These are phyloP conservation scores for Acacia melanoxylon DNA, from an alignment of 306 rosid species.

Conservation along the genomic window DNA sequence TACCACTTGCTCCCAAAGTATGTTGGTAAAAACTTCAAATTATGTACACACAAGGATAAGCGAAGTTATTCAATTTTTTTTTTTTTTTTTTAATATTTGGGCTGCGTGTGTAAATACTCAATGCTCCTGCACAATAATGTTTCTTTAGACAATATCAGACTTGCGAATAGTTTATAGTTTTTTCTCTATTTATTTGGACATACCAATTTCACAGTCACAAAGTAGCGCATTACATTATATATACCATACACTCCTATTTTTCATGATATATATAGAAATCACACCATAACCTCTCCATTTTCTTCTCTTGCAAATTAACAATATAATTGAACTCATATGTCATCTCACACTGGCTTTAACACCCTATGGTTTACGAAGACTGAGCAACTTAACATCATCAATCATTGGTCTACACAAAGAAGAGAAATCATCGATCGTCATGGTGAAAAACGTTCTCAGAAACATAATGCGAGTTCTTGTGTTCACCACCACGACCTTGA, in stretches of 20 bases:
- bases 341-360: neutral
- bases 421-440: slow-evolving; percentile 71
- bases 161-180: neutral
- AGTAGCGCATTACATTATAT: neutral
- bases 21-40: no score
- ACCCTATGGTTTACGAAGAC: slow-evolving; percentile 43
- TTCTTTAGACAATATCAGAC: neutral
- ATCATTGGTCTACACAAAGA: slow-evolving; percentile 78
- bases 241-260: neutral
- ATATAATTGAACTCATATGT: neutral
- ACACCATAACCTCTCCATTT: neutral
- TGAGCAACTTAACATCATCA: slow-evolving; percentile 57
- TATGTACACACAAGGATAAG: no score
- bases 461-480: slow-evolving; percentile 56
- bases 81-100: no score
- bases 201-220: neutral
- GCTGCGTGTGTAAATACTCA: no score
- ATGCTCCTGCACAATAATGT: no score
- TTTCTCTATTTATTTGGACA: neutral
- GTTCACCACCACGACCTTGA: slow-evolving; percentile 47
- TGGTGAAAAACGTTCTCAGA: slow-evolving; percentile 65
- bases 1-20: no score
- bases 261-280: neutral
- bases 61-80: no score
- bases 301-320: neutral